Conservation (phyloP, 2,329 filamentous ascomycete species). For the Cryphonectria naterciae region DNA sequence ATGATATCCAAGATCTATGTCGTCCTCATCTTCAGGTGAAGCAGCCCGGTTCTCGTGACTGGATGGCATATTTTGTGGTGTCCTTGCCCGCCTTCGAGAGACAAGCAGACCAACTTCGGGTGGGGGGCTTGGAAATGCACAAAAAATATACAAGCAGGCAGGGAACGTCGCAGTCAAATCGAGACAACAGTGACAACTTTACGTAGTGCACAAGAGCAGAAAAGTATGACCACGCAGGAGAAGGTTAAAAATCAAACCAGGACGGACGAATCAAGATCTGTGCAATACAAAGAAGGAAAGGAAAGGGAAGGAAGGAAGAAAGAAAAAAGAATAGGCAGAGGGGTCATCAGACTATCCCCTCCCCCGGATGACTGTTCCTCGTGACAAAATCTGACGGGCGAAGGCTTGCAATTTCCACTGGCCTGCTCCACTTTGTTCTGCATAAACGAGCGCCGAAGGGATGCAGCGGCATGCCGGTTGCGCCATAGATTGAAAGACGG, state of each 20-base stretch:
- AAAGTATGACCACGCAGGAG: background rate
- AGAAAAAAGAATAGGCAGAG: background rate
- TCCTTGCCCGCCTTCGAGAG: background rate
- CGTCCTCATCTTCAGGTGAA: background rate
- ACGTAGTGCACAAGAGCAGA: background rate
- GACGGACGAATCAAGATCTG: background rate
- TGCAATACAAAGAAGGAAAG: background rate
- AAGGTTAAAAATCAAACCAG: too few species aligned
- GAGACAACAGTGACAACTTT: background rate
- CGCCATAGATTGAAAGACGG: background rate
- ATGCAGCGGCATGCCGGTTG: background rate
- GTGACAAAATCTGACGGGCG: constrained; percentile 2
- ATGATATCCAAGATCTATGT: background rate
- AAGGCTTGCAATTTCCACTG: background rate
- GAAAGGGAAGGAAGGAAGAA: background rate
- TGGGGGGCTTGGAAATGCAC: background rate
- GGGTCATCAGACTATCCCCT: background rate
- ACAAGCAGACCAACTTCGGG: background rate
- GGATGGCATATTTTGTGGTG: constrained; percentile 12
- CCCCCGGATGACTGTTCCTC: background rate
- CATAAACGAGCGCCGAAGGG: background rate
- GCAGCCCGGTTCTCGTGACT: background rate
- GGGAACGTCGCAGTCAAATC: background rate
- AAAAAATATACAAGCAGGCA: background rate
- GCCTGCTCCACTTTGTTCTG: constrained; percentile 4